phyloP scores from a whole-genome alignment of 345 rosid genomes.

The Bruguiera parviflora region DNA sequence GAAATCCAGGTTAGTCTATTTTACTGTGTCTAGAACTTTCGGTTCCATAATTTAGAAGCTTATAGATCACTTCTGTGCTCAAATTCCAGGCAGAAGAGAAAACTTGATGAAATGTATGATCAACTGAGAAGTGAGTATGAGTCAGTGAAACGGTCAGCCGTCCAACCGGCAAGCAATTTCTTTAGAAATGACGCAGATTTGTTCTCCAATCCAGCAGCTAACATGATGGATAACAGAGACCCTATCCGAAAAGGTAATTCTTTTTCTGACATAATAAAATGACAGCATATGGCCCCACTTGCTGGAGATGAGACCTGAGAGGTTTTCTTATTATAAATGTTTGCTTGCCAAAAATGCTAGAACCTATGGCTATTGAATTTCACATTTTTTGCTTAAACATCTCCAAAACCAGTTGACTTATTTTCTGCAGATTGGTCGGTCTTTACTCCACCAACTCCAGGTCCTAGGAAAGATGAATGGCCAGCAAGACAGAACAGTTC shows the following conservation, averaged over 20 bases:
- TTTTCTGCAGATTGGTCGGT: conserved; percentile 76
- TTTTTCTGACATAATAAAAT: conserved; percentile 3
- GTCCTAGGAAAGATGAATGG: conserved; percentile 84
- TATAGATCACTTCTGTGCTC: conserved; percentile 7
- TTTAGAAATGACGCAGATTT: conserved; percentile 69
- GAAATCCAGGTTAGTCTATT: conserved; percentile 64
- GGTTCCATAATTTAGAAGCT: conserved; percentile 2
- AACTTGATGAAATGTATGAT: conserved; percentile 98
- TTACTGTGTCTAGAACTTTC: conserved; percentile 2
- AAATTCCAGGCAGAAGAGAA: conserved; percentile 81
- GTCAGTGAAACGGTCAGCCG: conserved; percentile 69
- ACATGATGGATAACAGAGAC: conserved; percentile 64
- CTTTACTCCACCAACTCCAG: conserved; percentile 93
- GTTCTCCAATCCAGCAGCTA: conserved; percentile 56
- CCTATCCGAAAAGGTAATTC: conserved; percentile 65
- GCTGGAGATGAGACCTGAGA: neutral
- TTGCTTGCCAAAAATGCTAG: conserved; percentile 3
- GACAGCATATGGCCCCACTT: conserved; percentile 8
- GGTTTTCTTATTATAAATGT: neutral
- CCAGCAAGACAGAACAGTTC: conserved; percentile 79
- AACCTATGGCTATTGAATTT: neutral
- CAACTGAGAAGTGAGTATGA: conserved; percentile 75
- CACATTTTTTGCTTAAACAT: conserved; percentile 30
- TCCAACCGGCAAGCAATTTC: conserved; percentile 70
- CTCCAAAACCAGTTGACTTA: conserved; percentile 73